Conservation (phyloP, 495 filamentous ascomycete species). For the Penicillium subrubescens region DNA sequence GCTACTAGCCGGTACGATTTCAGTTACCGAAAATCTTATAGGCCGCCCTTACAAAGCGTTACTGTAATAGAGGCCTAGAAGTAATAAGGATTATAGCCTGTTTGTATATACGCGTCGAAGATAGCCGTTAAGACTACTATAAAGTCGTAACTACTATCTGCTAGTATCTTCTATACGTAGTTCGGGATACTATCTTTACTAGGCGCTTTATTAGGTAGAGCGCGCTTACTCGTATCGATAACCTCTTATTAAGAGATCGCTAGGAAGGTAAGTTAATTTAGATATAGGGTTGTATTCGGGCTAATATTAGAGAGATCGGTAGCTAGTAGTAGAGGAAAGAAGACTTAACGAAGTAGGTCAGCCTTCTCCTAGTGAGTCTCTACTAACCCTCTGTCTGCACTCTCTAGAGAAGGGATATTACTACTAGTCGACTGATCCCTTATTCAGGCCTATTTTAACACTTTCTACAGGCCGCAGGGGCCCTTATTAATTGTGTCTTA, state of each 20-base stretch:
- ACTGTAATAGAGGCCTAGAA: background rate
- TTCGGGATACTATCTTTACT: background rate
- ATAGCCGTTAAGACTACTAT: background rate
- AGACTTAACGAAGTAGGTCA: background rate
- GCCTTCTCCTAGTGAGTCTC: too few relatives aligned
- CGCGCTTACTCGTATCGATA: background rate
- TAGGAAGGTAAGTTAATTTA: background rate
- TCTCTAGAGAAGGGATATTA: background rate
- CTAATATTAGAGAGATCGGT: background rate
- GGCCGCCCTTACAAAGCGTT: background rate
- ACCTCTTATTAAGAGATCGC: background rate
- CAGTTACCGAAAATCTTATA: background rate
- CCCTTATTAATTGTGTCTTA: background rate
- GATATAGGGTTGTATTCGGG: too few relatives aligned
- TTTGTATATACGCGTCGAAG: background rate
- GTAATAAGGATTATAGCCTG: background rate
- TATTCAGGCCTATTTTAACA: background rate
- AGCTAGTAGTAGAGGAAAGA: background rate
- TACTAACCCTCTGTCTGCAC: background rate
- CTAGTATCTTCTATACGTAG: background rate
- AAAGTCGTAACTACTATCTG: background rate
- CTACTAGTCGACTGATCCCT: background rate
- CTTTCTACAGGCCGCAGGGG: background rate
- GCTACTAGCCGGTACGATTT: background rate
- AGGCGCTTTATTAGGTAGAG: background rate